Percentiles rank a stretch among this genome's conserved stretches.
These are phyloP conservation scores for Xerocomellus intermedius DNA, from an alignment of 768 basidiomycete genomes.

Conservation along the genomic window DNA sequence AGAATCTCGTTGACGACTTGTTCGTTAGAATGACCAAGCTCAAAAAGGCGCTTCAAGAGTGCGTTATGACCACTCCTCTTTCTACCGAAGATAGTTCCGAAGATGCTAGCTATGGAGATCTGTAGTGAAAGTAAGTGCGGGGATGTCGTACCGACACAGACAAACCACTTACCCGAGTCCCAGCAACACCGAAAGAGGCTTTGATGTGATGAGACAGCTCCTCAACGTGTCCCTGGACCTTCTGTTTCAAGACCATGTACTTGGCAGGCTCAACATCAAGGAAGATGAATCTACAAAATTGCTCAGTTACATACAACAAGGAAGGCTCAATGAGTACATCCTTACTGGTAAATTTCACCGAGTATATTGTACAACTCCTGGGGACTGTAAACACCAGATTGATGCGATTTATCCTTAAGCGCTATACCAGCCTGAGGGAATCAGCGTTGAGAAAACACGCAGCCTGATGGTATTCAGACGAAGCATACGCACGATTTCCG, in stretches of 20 bases:
- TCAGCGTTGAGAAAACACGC: background rate
- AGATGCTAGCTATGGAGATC: slow-evolving; percentile 39
- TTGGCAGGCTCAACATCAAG: slow-evolving; percentile 63
- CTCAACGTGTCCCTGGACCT: slow-evolving; percentile 51
- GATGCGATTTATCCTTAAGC: slow-evolving; percentile 56
- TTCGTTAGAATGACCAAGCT: slow-evolving; percentile 55
- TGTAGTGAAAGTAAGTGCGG: slow-evolving; percentile 6
- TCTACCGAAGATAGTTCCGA: slow-evolving; percentile 51
- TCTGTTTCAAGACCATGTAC: slow-evolving; percentile 52
- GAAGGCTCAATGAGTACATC: background rate
- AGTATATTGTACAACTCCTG: slow-evolving; percentile 61
- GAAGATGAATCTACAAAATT: slow-evolving; percentile 62
- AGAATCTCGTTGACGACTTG: slow-evolving; percentile 67
- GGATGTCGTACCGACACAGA: background rate
- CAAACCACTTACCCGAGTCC: slow-evolving; percentile 40
- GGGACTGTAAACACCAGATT: slow-evolving; percentile 61
- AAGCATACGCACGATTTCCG: slow-evolving; percentile 55
- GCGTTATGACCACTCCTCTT: slow-evolving; percentile 43
- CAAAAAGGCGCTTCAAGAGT: slow-evolving; percentile 56
- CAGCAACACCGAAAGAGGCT: slow-evolving; percentile 40
- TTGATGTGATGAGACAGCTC: slow-evolving; percentile 59
- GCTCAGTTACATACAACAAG: background rate
- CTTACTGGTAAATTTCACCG: slow-evolving; percentile 67
- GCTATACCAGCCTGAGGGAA: slow-evolving; percentile 61
- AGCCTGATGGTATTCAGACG: background rate